phyloP scores from a whole-genome alignment of 2,329 filamentous ascomycete species.

The Stagonosporopsis vannaccii region DNA sequence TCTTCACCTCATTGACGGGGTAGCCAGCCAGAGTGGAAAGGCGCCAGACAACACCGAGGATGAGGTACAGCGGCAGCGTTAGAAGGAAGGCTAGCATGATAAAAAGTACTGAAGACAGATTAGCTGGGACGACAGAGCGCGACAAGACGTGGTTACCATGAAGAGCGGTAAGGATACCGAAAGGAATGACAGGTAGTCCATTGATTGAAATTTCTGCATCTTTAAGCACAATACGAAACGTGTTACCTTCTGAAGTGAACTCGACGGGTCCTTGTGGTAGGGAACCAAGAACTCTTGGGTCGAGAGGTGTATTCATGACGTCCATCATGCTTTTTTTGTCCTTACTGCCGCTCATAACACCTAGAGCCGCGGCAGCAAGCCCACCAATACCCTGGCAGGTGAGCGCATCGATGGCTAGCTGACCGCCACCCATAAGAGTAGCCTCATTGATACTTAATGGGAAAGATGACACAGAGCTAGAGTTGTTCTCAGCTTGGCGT shows the following conservation, averaged over 20 bases:
- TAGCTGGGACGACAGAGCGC: neutral
- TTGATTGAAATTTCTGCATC: slow-evolving; percentile 32
- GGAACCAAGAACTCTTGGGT: slow-evolving; percentile 23
- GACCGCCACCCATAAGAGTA: slow-evolving; percentile 28
- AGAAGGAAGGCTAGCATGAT: slow-evolving; percentile 33
- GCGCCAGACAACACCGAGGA: slow-evolving; percentile 34
- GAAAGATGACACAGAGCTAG: neutral
- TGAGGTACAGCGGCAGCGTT: slow-evolving; percentile 37
- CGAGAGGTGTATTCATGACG: slow-evolving; percentile 21
- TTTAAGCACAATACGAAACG: slow-evolving; percentile 29
- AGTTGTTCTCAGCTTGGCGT: slow-evolving; percentile 17
- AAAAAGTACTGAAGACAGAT: slow-evolving; percentile 23
- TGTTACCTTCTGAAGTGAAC: slow-evolving; percentile 35
- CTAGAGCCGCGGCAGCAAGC: slow-evolving; percentile 28
- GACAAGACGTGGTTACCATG: slow-evolving; percentile 26
- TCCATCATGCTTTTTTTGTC: slow-evolving; percentile 15
- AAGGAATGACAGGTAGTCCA: slow-evolving; percentile 24
- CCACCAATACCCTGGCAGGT: slow-evolving; percentile 41
- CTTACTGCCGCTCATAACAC: slow-evolving; percentile 24
- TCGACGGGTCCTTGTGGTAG: slow-evolving; percentile 34
- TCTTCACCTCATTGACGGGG: slow-evolving; percentile 33
- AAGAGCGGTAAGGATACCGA: slow-evolving; percentile 30
- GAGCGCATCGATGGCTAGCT: slow-evolving; percentile 26
- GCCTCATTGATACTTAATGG: slow-evolving; percentile 29
- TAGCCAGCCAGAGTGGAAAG: slow-evolving; percentile 33